Evolutionary conservation across 2,329 filamentous ascomycete genomes (phyloP), one percentile per base, ranked within the genome.

Genomic region (Penicillium sp.): DNA sequence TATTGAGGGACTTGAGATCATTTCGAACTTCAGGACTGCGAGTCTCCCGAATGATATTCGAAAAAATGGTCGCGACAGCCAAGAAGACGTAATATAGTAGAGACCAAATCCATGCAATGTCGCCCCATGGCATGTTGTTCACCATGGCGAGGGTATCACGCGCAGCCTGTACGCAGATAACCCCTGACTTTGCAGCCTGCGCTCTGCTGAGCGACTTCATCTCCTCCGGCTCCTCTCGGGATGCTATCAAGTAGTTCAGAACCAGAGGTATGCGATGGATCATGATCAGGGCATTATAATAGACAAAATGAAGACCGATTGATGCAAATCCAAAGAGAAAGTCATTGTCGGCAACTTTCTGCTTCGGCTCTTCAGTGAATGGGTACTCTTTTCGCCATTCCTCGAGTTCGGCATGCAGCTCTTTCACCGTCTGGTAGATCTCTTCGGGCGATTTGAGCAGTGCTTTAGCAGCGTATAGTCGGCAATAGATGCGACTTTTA

Each of bases 231-330:
- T 42, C 42, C 12, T 45, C 32, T 88, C 72, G 3, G 85, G 86
- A 60, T 86, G 83, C 41, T 92, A 88, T 27, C 84, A 95, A 55
- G 92, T 86, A 36, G 16, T 89, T 88, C 57, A 94, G 85, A 52
- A 95, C 85, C 23, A 95, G 80, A 29, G 86, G 92, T 85, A 96
- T 94, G 32, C 90, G 85, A 62, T 96, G 90, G 47, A 95, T 94
- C 1, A 92, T 95, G 1, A 89, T 95, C 35, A 95, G 67, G 50
- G 88, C 94, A 64, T 96, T 95, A 70, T 95, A 95, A 64, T 96
- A 96, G 3, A 86, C 82, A 54, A 96, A 88, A 60, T 95, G 89
- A 40, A 95, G 70, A 60, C 93, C 86, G 46, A 93, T 86, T 29
- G 95, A 79, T 45, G 95, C 89, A 32, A 96, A 73, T 13, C 95